Conservation (phyloP, 495 filamentous ascomycete species). For the Penicillium flavigenum region DNA sequence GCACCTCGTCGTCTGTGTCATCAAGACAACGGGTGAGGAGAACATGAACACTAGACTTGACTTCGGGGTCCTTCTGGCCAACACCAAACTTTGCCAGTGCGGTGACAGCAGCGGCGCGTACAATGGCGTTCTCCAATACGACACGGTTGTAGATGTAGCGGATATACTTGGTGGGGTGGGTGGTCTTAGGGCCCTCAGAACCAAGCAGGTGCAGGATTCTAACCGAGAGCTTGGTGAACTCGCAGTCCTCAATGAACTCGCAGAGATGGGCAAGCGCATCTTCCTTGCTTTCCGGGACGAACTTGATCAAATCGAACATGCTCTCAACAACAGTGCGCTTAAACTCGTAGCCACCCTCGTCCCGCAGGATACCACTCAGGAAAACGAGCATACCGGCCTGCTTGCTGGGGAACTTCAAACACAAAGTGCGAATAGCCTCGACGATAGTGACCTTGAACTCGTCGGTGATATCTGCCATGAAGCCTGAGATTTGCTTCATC, state of each 20-base stretch:
- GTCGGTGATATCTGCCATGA: conserved; percentile 97
- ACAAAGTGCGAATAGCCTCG: conserved; percentile 93
- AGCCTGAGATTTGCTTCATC: conserved; percentile 97
- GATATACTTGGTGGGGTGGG: conserved; percentile 96
- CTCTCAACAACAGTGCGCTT: conserved; percentile 97
- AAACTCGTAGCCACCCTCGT: conserved; percentile 98
- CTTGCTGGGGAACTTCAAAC: conserved; percentile 96
- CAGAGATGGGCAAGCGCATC: conserved; percentile 94
- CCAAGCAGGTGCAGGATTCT: conserved; percentile 92
- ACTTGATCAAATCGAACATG: conserved; percentile 99
- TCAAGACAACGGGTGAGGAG: conserved; percentile 92
- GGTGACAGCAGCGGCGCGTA: conserved; percentile 92
- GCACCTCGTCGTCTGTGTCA: conserved; percentile 96
- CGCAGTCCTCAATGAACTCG: conserved; percentile 99
- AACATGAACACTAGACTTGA: conserved; percentile 92
- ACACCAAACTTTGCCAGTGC: conserved; percentile 97
- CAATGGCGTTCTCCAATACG: conserved; percentile 93
- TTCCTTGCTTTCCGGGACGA: conserved; percentile 96
- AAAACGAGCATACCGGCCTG: conserved; percentile 97
- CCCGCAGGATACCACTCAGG: conserved; percentile 88
- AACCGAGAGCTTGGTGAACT: conserved; percentile 97
- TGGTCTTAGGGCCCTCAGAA: conserved; percentile 90
- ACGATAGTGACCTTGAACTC: conserved; percentile 99
- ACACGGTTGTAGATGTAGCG: conserved; percentile 99
- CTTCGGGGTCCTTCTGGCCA: conserved; percentile 91